Conservation (phyloP, 176 grass and related monocot species). For the Sorghum bicolor region Sorghum_bicolor_NCBIv3 NC_012871.2:63247501-63248000, state of each 20-base stretch:
- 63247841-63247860: background rate
- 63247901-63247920: background rate
- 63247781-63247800: background rate
- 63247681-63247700: constrained; percentile 81
- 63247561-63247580: constrained; percentile 32
- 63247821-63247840: background rate
- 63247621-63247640: constrained; percentile 58
- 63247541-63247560: background rate
- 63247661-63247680: constrained; percentile 89
- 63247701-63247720: constrained; percentile 88
- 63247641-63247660: constrained; percentile 98
- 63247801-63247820: background rate
- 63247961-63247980: background rate
- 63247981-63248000: constrained; percentile 87
- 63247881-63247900: background rate
- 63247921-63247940: background rate
- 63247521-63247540: constrained; percentile 92
- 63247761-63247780: background rate
- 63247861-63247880: background rate
- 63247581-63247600: background rate
- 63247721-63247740: constrained; percentile 83
- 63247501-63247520: constrained; percentile 72
- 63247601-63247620: constrained; percentile 10
- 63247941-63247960: background rate
- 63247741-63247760: constrained; percentile 43